These are phyloP conservation scores for Trametes coccinea DNA, from an alignment of 768 basidiomycete species.

Conservation along the genomic window DNA sequence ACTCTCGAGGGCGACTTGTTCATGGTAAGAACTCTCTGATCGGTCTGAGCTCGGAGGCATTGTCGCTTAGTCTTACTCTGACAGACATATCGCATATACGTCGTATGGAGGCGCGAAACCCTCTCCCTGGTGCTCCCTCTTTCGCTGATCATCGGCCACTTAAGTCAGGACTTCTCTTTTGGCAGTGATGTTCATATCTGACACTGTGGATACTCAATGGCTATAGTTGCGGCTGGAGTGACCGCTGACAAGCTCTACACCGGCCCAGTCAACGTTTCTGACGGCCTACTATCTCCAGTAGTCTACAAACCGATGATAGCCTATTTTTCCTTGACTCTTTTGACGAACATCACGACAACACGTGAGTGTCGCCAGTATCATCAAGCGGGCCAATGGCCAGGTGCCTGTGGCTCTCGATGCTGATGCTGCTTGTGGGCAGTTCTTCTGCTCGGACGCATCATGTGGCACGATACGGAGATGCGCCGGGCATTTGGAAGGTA, in stretches of 20 bases:
- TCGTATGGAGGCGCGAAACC: neutral
- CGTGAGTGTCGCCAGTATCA: neutral
- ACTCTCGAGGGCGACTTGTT: no score
- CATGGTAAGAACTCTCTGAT: no score
- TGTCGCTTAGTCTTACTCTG: no score
- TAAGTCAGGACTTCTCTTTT: no score
- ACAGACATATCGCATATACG: neutral
- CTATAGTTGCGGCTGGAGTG: no score
- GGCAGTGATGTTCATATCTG: no score
- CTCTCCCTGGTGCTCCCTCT: neutral
- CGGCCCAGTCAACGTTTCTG: no score
- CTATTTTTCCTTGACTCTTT: neutral
- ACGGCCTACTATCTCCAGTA: neutral
- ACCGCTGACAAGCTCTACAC: no score
- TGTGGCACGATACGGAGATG: neutral
- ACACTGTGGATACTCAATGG: no score
- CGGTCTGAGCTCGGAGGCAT: no score
- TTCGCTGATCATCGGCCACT: neutral
- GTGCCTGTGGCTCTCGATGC: no score
- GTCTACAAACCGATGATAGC: neutral
- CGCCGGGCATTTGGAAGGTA: neutral
- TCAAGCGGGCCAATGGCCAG: no score
- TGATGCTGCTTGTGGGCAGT: neutral
- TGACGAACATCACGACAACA: neutral
- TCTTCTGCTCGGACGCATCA: neutral